phyloP scores from a whole-genome alignment of 345 rosid species.

The Salix suchowensis region DNA sequence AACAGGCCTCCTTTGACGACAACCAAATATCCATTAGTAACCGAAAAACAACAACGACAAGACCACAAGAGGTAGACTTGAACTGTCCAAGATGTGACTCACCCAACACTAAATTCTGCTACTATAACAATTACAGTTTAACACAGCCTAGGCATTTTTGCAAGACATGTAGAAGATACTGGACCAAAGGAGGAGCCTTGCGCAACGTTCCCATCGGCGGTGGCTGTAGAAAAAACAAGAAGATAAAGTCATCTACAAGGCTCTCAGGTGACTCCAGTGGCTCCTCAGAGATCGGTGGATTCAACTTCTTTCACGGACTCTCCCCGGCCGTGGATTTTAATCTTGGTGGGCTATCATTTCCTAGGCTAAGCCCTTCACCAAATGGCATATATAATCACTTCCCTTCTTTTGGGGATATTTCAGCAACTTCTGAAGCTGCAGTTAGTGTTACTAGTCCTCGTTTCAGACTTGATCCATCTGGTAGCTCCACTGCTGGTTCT shows the following conservation, averaged over 20 bases:
- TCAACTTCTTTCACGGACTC: slow-evolving; percentile 58
- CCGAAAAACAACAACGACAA: slow-evolving; percentile 29
- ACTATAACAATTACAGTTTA: slow-evolving; percentile 27
- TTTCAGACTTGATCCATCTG: slow-evolving; percentile 48
- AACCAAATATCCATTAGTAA: slow-evolving; percentile 27
- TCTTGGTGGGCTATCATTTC: slow-evolving; percentile 59
- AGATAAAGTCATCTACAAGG: slow-evolving; percentile 15
- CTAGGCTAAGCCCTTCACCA: slow-evolving; percentile 36
- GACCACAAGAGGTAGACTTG: slow-evolving; percentile 10
- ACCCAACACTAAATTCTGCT: slow-evolving; percentile 25
- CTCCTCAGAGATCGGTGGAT: slow-evolving; percentile 50
- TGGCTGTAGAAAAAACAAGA: slow-evolving; percentile 27
- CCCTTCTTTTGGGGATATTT: slow-evolving; percentile 40
- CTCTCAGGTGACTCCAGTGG: slow-evolving; percentile 32
- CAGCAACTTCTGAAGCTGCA: slow-evolving; percentile 12
- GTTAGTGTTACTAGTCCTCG: slow-evolving; percentile 1
- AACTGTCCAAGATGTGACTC: slow-evolving; percentile 31
- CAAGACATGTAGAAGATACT: slow-evolving; percentile 25
- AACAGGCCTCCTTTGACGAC: slow-evolving; percentile 29
- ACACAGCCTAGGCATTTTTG: slow-evolving; percentile 30
- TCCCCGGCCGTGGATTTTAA: slow-evolving; percentile 75
- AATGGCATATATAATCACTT: slow-evolving; percentile 39
- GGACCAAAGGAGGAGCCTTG: slow-evolving; percentile 30
- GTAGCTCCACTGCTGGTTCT: slow-evolving; percentile 10
- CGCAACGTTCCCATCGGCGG: slow-evolving; percentile 30